These are phyloP conservation scores for Boletus insuetus DNA, from an alignment of 768 basidiomycete genomes.

Conservation along the genomic window DNA sequence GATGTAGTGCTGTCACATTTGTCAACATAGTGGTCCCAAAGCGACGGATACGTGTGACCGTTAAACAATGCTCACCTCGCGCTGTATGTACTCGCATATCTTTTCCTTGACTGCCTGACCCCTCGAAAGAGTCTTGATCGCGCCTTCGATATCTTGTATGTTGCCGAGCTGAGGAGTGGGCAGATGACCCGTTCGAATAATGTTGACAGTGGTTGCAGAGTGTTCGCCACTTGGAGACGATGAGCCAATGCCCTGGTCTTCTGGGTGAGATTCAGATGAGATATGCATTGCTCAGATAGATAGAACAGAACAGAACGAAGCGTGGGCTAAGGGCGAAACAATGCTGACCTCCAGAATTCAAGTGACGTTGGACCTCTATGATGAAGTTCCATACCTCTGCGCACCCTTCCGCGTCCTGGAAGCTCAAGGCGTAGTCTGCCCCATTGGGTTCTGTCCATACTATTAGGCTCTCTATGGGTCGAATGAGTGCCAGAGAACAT, in stretches of 20 bases:
- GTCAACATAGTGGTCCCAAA: not conserved
- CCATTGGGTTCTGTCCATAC: conserved; percentile 98
- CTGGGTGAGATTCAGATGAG: conserved; percentile 24
- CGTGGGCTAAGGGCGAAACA: conserved; percentile 19
- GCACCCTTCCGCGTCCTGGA: conserved; percentile 95
- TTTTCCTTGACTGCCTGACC: conserved; percentile 75
- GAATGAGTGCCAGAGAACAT: conserved; percentile 10
- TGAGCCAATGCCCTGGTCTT: conserved; percentile 47
- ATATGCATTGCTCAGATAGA: conserved; percentile 16
- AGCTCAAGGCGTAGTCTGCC: conserved; percentile 93
- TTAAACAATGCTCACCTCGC: conserved; percentile 55
- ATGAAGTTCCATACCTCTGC: conserved; percentile 98
- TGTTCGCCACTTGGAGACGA: conserved; percentile 68
- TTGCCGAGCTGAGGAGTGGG: conserved; percentile 76
- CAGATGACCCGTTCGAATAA: conserved; percentile 70
- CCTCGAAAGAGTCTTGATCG: conserved; percentile 72
- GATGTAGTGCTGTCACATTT: conserved; percentile 70
- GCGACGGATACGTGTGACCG: not conserved
- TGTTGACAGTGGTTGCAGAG: conserved; percentile 56
- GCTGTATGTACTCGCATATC: conserved; percentile 86
- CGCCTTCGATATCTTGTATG: conserved; percentile 74
- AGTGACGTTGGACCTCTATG: conserved; percentile 82
- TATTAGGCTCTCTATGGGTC: conserved; percentile 81
- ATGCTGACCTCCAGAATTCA: conserved; percentile 60
- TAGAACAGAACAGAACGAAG: conserved; percentile 2